Evolutionary conservation across 352 stramenopile genomes (phyloP), one percentile per base, ranked within the genome.

Genomic region (Phytopythium vexans): DNA sequence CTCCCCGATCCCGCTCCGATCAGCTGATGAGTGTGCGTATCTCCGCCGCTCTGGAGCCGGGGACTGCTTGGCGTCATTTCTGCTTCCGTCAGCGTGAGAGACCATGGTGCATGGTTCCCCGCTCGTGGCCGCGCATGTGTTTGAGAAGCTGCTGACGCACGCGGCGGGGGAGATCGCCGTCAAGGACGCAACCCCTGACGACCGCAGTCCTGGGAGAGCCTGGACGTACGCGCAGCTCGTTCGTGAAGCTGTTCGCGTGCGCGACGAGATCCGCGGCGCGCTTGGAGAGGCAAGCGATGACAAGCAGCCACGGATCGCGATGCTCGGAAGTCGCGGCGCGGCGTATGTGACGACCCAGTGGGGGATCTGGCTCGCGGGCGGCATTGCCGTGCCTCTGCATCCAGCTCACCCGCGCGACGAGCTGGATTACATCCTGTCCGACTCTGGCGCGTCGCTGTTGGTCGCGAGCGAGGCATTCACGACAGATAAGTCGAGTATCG

Each of bases 351-450:
- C 71, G 8, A 81, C 86, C 27, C 75, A 90, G 49, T 95, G 79
- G 80, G 82, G 71, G 3, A 85, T 87, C 54, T 95, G 83, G 83
- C 66, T 87, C 9, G 70, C 76, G 0, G 83, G 79, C 8, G 75
- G 60, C 35, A 68, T 90, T 39, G 81, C 74, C 0, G 81, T 94
- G 41, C 83, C 82, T 6, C 64, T 93, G 31, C 80, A 87, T 52
- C 49, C 72, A 1, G 62, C 61, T 0, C 80, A 91, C 36, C 79
- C 81, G 1, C 45, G 52, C 2, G 75, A 83, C 7, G 83, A 93
- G 66, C 74, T 92, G 42, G 66, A 83, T 54, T 90, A 90, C 62
- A 85, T 91, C 38, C 45, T 92, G 37, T 66, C 76, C 12, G 77
- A 93, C 63, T 77, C 72, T 3, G 74, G 61, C 0, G 65, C 74